Base-by-base conservation (phyloP, 768 basidiomycete genomes). In the Calvatia gigantea region DNA sequence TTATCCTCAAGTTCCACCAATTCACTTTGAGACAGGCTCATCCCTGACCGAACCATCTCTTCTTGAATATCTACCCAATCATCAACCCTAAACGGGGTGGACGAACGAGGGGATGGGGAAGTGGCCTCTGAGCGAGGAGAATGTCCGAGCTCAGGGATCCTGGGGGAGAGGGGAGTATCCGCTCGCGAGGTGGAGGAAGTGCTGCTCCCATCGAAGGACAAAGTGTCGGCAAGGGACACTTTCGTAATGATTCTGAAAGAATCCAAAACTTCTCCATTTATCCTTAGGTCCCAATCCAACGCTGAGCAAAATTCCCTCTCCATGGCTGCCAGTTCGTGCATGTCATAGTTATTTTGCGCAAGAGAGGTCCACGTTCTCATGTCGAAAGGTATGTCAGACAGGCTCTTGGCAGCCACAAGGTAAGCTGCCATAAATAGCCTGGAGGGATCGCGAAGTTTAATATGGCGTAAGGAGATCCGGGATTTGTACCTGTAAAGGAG, bases 311-410 rank as follows among this genome's bases (percentile, higher is more conserved):
- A 54, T 15, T 33, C 53, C 21, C 25, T 21, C n/a, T 54, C 53
- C 53, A 54, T 54, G n/a, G 23, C 28, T 21, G 33, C 35, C 23
- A 54, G 27, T 19, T 54, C 53, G 14, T 45, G 32, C 15, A 37
- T 35, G 14, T 45, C 43, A 6, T 54, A 54, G 28, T 54, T 54
- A 25, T 54, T 54, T 23, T 54, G 53, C 6, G 43, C 53, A 27
- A 54, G 32, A 4, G 33, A 37, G n/a, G 33, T 44, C 53, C 53
- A 54, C 4, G 43, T 54, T 11, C 44, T 31, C 53, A 54, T 54
- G 53, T 43, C 33, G 19, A 45, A 54, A 6, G 31, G 9, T 29
- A 28, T 54, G 33, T 54, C 53, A 11, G 42, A 45, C 14, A 46
- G 43, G 53, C 37, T 23, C 19, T 54, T 54, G 17, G 53, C 46